Percentiles rank a stretch among this genome's conserved stretches.
These are phyloP conservation scores for Clavulina sp. DNA, from an alignment of 768 basidiomycete genomes.

Conservation along the genomic window DNA sequence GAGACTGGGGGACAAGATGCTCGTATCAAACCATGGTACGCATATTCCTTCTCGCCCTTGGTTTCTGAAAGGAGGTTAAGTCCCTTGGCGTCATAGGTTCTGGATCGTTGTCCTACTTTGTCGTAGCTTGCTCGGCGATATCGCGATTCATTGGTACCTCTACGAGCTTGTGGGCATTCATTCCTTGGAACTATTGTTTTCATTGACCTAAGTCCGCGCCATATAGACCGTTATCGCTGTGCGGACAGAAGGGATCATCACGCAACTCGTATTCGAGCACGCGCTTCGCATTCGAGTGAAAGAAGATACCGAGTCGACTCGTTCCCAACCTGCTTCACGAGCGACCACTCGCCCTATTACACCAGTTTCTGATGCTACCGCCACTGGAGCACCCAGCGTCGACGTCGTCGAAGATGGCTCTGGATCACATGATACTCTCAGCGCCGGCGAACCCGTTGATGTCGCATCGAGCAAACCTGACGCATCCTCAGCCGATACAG, in stretches of 20 bases:
- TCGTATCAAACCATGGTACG: conserved; percentile 35
- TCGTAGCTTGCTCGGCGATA: conserved; percentile 15
- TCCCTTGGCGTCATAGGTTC: too few species aligned
- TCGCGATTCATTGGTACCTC: conserved; percentile 40
- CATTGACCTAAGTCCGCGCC: neutral
- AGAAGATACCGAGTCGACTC: neutral
- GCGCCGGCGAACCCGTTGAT: conserved; percentile 12
- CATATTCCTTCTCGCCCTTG: conserved; percentile 49
- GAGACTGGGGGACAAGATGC: conserved; percentile 35
- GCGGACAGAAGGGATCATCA: conserved; percentile 33
- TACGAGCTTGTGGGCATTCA: conserved; percentile 12
- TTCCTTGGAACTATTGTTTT: neutral
- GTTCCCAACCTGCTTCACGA: conserved; percentile 12
- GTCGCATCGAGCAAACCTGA: neutral
- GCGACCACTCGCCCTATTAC: conserved; percentile 5
- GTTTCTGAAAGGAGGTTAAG: neutral
- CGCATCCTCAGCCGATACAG: neutral
- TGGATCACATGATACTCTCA: neutral
- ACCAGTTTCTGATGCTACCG: neutral
- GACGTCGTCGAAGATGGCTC: neutral
- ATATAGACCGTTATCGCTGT: conserved; percentile 26
- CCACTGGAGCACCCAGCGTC: neutral
- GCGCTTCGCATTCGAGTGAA: conserved; percentile 49
- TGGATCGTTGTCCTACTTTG: conserved; percentile 26
- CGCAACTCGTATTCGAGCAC: conserved; percentile 66